These are phyloP conservation scores for Kodamaea sagamina DNA, from an alignment of 805 yeast genomes.

Conservation along the genomic window DNA sequence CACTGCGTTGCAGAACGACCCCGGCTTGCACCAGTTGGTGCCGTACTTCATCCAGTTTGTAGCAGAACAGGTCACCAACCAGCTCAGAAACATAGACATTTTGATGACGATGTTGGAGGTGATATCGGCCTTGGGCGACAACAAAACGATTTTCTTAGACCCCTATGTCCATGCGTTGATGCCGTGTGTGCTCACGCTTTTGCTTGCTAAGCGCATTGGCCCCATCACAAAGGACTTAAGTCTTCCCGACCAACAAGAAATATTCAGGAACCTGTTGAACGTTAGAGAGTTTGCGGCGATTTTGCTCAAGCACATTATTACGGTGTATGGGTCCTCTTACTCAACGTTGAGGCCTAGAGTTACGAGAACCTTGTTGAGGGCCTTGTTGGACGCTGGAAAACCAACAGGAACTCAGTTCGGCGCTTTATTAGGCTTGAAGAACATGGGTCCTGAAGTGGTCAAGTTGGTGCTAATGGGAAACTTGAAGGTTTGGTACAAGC, in stretches of 20 bases:
- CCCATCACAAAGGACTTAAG: constrained; percentile 41
- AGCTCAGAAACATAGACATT: constrained; percentile 67
- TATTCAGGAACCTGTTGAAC: constrained; percentile 47
- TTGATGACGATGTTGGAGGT: constrained; percentile 86
- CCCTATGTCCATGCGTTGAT: constrained; percentile 95
- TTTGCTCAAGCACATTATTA: constrained; percentile 73
- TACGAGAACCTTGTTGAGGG: constrained; percentile 87
- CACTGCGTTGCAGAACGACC: constrained; percentile 82
- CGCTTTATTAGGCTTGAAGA: constrained; percentile 79
- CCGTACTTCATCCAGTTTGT: constrained; percentile 96
- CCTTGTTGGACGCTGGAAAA: constrained; percentile 80
- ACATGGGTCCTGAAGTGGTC: constrained; percentile 84
- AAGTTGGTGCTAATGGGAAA: constrained; percentile 84
- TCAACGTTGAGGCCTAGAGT: constrained; percentile 90
- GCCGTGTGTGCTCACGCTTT: constrained; percentile 92
- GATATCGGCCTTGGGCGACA: constrained; percentile 78
- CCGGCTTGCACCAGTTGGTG: constrained; percentile 93
- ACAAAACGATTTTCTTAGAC: constrained; percentile 83
- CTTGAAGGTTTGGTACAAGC: constrained; percentile 72
- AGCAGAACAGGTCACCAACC: constrained; percentile 92
- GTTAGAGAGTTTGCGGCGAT: constrained; percentile 89
- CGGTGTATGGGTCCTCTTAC: constrained; percentile 79
- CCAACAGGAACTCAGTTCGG: constrained; percentile 93
- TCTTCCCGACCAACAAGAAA: constrained; percentile 28
- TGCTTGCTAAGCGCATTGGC: constrained; percentile 89